Percentiles rank a stretch among this genome's conserved stretches.
phyloP scores from a whole-genome alignment of 2,329 filamentous ascomycete species.

The Fusarium musae region DNA sequence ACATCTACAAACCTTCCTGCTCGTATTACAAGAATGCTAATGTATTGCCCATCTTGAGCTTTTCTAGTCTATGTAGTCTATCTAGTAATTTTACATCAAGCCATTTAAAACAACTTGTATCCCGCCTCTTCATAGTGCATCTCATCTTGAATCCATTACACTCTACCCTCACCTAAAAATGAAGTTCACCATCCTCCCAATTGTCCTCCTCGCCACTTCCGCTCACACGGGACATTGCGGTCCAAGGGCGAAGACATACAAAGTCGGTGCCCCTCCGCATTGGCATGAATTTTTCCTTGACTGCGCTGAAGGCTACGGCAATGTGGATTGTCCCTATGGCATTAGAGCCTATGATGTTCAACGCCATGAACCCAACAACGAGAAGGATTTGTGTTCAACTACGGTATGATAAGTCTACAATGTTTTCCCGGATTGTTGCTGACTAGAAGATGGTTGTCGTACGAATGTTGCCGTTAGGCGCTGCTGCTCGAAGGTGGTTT shows the following conservation, averaged over 20 bases:
- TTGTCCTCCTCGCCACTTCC: neutral
- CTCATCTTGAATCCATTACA: rapidly evolving
- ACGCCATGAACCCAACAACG: neutral
- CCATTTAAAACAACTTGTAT: too few relatives aligned
- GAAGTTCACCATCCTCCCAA: neutral
- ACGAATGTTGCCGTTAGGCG: too few relatives aligned
- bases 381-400: neutral
- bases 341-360: neutral
- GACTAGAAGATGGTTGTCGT: neutral
- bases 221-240: neutral
- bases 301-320: neutral
- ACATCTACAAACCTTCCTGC: neutral
- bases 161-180: rapidly evolving
- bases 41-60: neutral
- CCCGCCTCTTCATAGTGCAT: too few relatives aligned
- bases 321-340: neutral
- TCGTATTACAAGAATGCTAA: neutral
- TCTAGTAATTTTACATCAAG: rapidly evolving
- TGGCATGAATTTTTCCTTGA: neutral
- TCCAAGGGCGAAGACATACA: neutral
- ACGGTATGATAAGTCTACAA: neutral
- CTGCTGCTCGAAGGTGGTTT: too few relatives aligned
- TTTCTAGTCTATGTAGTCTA: neutral
- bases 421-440: neutral
- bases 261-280: rapidly evolving